Conservation (phyloP, 179 eudicot species). For the Spinacia oleracea region DNA sequence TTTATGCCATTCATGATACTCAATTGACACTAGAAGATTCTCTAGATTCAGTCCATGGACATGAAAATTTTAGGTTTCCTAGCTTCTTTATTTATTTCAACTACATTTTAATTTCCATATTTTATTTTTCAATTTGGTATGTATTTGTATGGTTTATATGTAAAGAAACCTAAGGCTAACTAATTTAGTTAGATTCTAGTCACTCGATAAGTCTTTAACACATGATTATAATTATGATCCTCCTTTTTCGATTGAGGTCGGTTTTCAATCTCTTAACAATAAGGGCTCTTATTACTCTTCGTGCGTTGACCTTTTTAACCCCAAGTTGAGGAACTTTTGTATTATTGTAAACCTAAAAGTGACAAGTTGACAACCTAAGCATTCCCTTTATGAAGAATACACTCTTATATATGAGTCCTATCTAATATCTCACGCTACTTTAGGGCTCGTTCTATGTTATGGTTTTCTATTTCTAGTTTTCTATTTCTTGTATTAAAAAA, state of each 20-base stretch:
- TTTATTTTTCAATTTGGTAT: neutral
- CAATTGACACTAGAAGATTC: neutral
- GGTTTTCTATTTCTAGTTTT: no score
- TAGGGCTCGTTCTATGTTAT: no score
- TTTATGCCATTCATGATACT: neutral
- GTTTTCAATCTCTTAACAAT: neutral
- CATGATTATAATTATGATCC: conserved; percentile 6
- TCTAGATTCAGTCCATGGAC: neutral
- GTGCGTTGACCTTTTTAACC: conserved; percentile 21
- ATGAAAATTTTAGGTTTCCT: neutral
- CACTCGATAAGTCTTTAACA: neutral
- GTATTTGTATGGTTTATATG: conserved; percentile 27
- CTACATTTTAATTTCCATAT: neutral
- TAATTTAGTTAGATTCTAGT: conserved; percentile 1
- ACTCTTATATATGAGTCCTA: neutral
- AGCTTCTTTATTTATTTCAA: neutral
- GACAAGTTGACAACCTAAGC: neutral
- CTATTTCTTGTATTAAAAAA: no score
- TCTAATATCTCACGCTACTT: no score
- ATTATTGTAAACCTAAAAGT: neutral
- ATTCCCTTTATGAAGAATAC: neutral
- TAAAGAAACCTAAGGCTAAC: conserved; percentile 19
- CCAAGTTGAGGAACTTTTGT: neutral
- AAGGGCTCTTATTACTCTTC: conserved; percentile 19
- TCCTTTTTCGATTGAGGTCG: conserved; percentile 4